Evolutionary conservation across 176 grass and related monocot species (phyloP).

Genomic region (Tuctoria greenei): DNA sequence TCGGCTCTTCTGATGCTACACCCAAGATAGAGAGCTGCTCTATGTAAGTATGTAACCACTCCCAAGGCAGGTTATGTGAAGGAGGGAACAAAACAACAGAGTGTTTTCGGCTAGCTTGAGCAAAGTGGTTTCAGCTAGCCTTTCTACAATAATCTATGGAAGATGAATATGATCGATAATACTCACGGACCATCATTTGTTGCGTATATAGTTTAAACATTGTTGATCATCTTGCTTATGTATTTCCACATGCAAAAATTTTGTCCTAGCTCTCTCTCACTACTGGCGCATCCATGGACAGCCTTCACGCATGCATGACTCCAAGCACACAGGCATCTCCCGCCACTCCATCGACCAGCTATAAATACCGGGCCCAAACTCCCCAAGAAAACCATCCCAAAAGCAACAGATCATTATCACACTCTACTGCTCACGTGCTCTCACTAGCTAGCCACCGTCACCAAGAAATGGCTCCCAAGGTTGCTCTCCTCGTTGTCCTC

Average conservation of each 20-base stretch:
- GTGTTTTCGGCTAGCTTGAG: too few relatives aligned
- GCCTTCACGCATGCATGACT: neutral
- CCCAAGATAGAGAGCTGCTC: too few relatives aligned
- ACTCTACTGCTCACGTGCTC: neutral
- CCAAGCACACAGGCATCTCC: slow-evolving; percentile 12
- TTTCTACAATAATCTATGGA: too few relatives aligned
- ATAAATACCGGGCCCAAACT: slow-evolving; percentile 2
- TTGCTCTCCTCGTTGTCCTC: neutral
- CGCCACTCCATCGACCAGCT: neutral
- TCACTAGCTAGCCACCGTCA: neutral
- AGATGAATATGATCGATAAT: neutral
- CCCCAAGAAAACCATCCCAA: slow-evolving; percentile 12
- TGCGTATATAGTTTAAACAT: neutral
- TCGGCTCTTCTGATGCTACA: too few relatives aligned
- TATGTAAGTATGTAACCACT: too few relatives aligned
- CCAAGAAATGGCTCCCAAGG: slow-evolving; percentile 21
- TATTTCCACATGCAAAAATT: slow-evolving; percentile 2
- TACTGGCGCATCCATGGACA: neutral
- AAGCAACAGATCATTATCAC: neutral
- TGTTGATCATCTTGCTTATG: slow-evolving; percentile 1
- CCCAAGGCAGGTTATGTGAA: too few relatives aligned
- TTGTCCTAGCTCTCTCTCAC: neutral
- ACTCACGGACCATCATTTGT: neutral
- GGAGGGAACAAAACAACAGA: too few relatives aligned
- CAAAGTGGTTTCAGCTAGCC: too few relatives aligned